Conservation (phyloP, 495 filamentous ascomycete genomes). For the Aspergillus conjunctus region DNA sequence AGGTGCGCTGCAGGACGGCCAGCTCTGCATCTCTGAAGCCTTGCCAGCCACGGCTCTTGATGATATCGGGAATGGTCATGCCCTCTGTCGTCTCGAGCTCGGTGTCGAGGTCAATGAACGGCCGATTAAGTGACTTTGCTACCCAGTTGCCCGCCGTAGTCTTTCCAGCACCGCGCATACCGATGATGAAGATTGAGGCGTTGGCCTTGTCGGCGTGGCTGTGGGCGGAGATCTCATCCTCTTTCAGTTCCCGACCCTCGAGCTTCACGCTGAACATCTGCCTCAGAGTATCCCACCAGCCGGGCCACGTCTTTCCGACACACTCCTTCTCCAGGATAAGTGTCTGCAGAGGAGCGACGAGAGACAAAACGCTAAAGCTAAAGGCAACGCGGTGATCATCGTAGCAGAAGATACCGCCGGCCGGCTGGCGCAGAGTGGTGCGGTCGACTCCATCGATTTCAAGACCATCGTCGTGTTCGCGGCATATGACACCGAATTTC, state of each 20-base stretch:
- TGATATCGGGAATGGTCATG: slow-evolving; percentile 82
- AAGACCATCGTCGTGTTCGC: slow-evolving; percentile 90
- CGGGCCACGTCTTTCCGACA: slow-evolving; percentile 98
- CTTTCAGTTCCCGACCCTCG: slow-evolving; percentile 67
- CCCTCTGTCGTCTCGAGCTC: slow-evolving; percentile 74
- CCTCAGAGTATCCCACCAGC: slow-evolving; percentile 92
- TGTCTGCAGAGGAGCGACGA: slow-evolving; percentile 71
- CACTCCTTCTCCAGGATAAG: slow-evolving; percentile 88
- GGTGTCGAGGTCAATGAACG: slow-evolving; percentile 83
- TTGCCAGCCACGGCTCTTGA: slow-evolving; percentile 80
- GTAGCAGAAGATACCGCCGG: slow-evolving; percentile 81
- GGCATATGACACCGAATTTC: slow-evolving; percentile 90
- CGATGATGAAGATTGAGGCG: slow-evolving; percentile 86
- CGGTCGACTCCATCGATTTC: slow-evolving; percentile 73
- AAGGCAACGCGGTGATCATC: slow-evolving; percentile 98
- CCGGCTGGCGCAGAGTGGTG: slow-evolving; percentile 60
- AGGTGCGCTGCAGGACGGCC: slow-evolving; percentile 66
- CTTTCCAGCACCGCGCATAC: slow-evolving; percentile 97
- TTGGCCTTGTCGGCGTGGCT: slow-evolving; percentile 37
- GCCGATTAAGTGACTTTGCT: slow-evolving; percentile 68
- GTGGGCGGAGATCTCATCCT: slow-evolving; percentile 34
- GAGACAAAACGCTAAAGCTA: slow-evolving; percentile 92
- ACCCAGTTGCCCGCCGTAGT: slow-evolving; percentile 90
- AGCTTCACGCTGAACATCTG: slow-evolving; percentile 73
- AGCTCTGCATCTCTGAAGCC: slow-evolving; percentile 84